Evolutionary conservation across 345 rosid genomes (phyloP).

Genomic region (Citrus mangshanensis): DNA sequence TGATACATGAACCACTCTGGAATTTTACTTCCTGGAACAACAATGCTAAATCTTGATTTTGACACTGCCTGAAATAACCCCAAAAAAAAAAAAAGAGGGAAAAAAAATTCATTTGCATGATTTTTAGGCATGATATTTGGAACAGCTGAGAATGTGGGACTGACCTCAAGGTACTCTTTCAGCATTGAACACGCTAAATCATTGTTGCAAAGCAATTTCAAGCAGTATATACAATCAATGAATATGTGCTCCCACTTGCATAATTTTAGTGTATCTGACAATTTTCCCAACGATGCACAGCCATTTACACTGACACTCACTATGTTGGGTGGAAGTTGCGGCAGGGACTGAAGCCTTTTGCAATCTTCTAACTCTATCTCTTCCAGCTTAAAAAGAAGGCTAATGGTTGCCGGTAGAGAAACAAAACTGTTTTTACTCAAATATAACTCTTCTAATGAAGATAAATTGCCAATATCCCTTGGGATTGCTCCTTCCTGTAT

Average conservation of each 20-base stretch:
- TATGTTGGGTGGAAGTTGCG: slow-evolving; percentile 16
- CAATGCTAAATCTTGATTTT: not conserved
- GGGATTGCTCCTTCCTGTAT: too few species aligned
- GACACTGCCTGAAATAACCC: not conserved
- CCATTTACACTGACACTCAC: not conserved
- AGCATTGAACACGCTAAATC: not conserved
- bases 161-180: not conserved
- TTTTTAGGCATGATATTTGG: not conserved
- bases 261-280: not conserved
- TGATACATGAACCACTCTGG: slow-evolving; percentile 15
- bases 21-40: slow-evolving; percentile 10
- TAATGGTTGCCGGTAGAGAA: too few species aligned
- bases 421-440: too few species aligned
- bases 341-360: not conserved
- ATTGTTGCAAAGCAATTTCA: not conserved
- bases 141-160: not conserved
- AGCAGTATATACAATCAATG: slow-evolving; percentile 12
- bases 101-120: not conserved
- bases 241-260: not conserved
- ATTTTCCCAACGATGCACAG: slow-evolving; percentile 17
- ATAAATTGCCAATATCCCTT: too few species aligned
- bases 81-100: too few species aligned
- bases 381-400: too few species aligned
- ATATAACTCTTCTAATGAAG: too few species aligned
- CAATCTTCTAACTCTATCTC: not conserved